Evolutionary conservation across 2,329 filamentous ascomycete genomes (phyloP).

Genomic region (Aureobasidium mangrovei): DNA sequence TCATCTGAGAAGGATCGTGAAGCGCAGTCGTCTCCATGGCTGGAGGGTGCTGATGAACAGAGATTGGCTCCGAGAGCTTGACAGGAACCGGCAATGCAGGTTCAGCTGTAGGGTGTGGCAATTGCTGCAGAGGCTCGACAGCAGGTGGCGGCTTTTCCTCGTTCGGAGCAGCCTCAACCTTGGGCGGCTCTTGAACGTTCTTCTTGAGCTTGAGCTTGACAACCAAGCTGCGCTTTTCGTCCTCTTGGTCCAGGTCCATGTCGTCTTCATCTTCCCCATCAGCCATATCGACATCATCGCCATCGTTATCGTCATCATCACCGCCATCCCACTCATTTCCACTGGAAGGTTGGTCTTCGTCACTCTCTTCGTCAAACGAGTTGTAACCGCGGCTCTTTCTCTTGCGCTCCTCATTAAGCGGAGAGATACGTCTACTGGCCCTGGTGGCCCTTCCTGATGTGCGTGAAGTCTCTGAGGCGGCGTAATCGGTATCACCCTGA

Average conservation of each 20-base stretch:
- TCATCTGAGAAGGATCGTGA: neutral
- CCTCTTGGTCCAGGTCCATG: constrained; percentile 36
- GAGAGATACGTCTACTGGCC: constrained; percentile 23
- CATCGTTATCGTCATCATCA: constrained; percentile 57
- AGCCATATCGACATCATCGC: constrained; percentile 20
- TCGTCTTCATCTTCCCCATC: constrained; percentile 42
- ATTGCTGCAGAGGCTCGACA: neutral
- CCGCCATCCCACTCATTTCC: constrained; percentile 64
- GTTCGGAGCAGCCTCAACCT: neutral
- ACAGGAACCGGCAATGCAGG: neutral
- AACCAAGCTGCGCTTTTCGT: constrained; percentile 48
- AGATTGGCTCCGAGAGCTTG: too few species aligned
- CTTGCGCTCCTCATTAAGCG: constrained; percentile 30
- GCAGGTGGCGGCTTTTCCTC: constrained; percentile 1
- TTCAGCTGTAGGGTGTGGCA: neutral
- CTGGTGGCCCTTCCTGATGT: constrained; percentile 35
- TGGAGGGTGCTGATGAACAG: neutral
- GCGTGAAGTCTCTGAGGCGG: constrained; percentile 35
- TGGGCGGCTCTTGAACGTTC: neutral
- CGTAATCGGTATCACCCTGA: constrained; percentile 38
- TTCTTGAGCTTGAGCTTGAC: constrained; percentile 53
- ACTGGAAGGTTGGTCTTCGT: constrained; percentile 51
- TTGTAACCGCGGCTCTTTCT: constrained; percentile 47
- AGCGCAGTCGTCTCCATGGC: neutral
- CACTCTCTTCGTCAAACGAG: constrained; percentile 55